These are phyloP conservation scores for Aspergillus melleus DNA, from an alignment of 2,329 filamentous ascomycete species.

Conservation along the genomic window DNA sequence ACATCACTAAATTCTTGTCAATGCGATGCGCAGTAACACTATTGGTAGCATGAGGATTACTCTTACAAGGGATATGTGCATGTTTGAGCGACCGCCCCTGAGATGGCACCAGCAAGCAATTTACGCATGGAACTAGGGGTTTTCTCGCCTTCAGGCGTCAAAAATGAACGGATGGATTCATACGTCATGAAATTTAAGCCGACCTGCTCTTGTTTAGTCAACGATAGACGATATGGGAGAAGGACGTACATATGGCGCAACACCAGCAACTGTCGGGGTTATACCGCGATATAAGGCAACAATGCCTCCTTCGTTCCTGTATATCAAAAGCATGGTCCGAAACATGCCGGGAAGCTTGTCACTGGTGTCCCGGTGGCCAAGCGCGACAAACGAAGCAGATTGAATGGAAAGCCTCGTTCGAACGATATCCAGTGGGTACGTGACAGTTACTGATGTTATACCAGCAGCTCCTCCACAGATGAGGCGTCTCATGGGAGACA, in stretches of 20 bases:
- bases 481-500: conserved; percentile 73
- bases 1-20: conserved; percentile 66
- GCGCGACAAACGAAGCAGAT: conserved; percentile 85
- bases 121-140: conserved; percentile 80
- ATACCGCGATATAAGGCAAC: conserved; percentile 90
- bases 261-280: conserved; percentile 87
- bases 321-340: conserved; percentile 78
- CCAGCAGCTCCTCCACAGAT: conserved; percentile 89
- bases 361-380: conserved; percentile 60
- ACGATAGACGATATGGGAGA: background rate
- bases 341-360: conserved; percentile 87
- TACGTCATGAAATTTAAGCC: conserved; percentile 99
- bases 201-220: conserved; percentile 56
- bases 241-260: conserved; percentile 79
- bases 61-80: conserved; percentile 96
- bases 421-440: conserved; percentile 96
- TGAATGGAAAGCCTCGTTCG: conserved; percentile 94
- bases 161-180: conserved; percentile 77
- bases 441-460: conserved; percentile 91
- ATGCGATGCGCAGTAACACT: background rate
- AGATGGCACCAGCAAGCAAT: conserved; percentile 84
- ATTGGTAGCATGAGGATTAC: background rate
- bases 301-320: conserved; percentile 84
- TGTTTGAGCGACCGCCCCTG: conserved; percentile 94
- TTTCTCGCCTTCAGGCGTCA: conserved; percentile 84